phyloP scores from a whole-genome alignment of 495 filamentous ascomycete genomes.

The Polyplosphaeria fusca region DNA sequence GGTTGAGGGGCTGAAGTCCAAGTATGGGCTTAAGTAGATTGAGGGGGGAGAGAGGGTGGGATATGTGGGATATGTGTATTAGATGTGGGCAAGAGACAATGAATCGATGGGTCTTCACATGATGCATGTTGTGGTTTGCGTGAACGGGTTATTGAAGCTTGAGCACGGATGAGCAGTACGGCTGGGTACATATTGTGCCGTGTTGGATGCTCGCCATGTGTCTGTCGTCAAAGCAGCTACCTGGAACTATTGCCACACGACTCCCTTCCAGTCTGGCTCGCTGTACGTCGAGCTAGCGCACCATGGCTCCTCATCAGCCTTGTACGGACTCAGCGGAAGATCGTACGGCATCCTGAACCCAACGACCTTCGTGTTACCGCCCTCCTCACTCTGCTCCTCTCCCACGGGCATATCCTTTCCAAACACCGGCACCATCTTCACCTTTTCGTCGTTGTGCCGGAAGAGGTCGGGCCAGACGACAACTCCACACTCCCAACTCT shows the following conservation, averaged over 20 bases:
- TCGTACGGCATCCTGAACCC: constrained; percentile 82
- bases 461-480: constrained; percentile 78
- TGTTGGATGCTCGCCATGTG: too few species aligned
- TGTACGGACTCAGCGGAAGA: constrained; percentile 68
- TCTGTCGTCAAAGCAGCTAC: too few species aligned
- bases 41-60: too few species aligned
- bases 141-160: too few species aligned
- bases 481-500: constrained; percentile 84
- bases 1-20: constrained; percentile 57
- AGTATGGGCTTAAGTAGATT: neutral
- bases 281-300: constrained; percentile 61
- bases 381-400: neutral
- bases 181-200: too few species aligned
- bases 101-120: too few species aligned
- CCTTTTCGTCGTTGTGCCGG: constrained; percentile 32
- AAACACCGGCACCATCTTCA: constrained; percentile 67
- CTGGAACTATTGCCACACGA: too few species aligned
- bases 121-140: too few species aligned
- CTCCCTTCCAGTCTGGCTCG: constrained; percentile 70
- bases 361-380: constrained; percentile 44
- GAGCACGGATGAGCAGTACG: too few species aligned
- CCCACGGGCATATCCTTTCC: constrained; percentile 51
- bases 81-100: too few species aligned
- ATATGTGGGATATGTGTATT: too few species aligned
- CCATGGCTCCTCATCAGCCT: constrained; percentile 67